These are phyloP conservation scores for Scheffersomyces segobiensis DNA, from an alignment of 1,139 yeast genomes.

Conservation along the genomic window DNA sequence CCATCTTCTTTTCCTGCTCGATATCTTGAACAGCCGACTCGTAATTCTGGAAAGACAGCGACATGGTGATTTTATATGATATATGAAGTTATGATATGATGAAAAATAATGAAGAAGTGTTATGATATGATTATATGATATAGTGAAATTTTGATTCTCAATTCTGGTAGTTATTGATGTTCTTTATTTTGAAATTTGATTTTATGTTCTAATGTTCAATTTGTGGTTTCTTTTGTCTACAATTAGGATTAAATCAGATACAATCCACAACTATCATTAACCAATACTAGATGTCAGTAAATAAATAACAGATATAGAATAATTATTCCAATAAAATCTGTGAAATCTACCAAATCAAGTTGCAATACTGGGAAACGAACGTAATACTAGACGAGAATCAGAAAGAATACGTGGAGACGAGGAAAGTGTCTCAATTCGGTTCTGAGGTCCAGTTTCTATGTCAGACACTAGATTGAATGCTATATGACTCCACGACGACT, in stretches of 20 bases:
- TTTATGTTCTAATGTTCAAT: no score
- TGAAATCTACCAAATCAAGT: not conserved
- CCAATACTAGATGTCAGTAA: not conserved
- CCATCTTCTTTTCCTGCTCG: slow-evolving; percentile 60
- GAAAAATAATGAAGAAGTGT: not conserved
- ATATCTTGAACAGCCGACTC: slow-evolving; percentile 50
- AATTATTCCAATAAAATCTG: not conserved
- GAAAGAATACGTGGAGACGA: not conserved
- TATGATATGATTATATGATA: not conserved
- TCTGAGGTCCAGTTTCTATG: not conserved
- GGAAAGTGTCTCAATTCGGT: not conserved
- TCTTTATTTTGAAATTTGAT: not conserved
- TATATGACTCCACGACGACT: not conserved
- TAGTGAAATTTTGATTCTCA: not conserved
- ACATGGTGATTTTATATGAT: not conserved
- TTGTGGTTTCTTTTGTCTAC: not conserved
- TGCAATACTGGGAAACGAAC: not conserved
- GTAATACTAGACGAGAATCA: not conserved
- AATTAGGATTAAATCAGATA: not conserved
- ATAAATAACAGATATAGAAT: not conserved
- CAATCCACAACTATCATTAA: not conserved
- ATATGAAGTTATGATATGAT: not conserved
- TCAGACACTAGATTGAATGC: not conserved
- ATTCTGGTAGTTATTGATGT: not conserved
- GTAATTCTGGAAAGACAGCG: slow-evolving; percentile 15